These are phyloP conservation scores for Capillidium heterosporum DNA, from an alignment of 371 early-diverging fungal species.

Conservation along the genomic window DNA sequence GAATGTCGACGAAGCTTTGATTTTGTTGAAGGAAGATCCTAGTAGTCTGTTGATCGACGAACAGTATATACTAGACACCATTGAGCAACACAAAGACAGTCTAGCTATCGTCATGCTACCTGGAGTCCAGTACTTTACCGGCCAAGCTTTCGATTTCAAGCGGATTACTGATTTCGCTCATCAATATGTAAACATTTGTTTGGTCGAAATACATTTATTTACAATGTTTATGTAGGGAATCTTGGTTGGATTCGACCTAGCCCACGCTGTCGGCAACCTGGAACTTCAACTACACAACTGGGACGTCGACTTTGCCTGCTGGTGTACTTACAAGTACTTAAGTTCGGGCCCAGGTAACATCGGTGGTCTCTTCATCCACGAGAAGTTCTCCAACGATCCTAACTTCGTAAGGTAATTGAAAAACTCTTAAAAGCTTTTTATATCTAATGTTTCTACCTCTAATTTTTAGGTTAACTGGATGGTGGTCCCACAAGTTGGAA, in stretches of 20 bases:
- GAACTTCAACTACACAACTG: constrained; percentile 79
- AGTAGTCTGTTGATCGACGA: constrained; percentile 42
- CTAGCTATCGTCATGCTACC: constrained; percentile 78
- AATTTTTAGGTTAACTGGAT: constrained; percentile 54
- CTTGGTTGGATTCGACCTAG: constrained; percentile 87
- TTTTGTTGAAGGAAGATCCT: constrained; percentile 61
- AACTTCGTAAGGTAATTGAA: constrained; percentile 22
- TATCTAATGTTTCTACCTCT: not conserved
- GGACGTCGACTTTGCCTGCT: constrained; percentile 94
- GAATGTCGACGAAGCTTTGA: constrained; percentile 44
- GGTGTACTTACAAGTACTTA: constrained; percentile 96
- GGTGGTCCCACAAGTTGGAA: constrained; percentile 83
- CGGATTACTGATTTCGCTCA: constrained; percentile 70
- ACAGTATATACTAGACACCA: constrained; percentile 43
- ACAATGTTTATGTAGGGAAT: constrained; percentile 35
- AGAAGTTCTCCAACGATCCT: constrained; percentile 36
- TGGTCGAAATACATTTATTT: not conserved
- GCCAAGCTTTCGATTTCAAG: constrained; percentile 80
- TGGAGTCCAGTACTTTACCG: constrained; percentile 93
- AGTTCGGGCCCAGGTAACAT: constrained; percentile 92
- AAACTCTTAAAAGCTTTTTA: not conserved
- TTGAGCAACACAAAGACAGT: constrained; percentile 46
- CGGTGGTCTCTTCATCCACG: constrained; percentile 73
- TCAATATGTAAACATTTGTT: constrained; percentile 28
- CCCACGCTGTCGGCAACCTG: constrained; percentile 92